These are phyloP conservation scores for Russula olivacea DNA, from an alignment of 768 basidiomycete genomes.

Conservation along the genomic window DNA sequence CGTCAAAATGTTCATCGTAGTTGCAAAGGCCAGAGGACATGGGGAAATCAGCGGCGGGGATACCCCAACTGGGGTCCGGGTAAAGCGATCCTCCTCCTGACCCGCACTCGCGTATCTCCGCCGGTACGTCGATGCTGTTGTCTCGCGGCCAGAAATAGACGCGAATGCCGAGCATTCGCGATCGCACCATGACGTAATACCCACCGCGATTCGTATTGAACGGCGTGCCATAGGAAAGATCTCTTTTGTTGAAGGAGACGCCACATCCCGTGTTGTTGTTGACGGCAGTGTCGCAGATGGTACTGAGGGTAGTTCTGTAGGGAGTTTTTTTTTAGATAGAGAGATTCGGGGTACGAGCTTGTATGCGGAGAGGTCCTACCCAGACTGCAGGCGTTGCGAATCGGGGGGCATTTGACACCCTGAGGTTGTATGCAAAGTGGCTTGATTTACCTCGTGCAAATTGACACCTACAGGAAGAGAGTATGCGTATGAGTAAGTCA, in stretches of 20 bases:
- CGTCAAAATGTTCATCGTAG: conserved; percentile 47
- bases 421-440: conserved; percentile 48
- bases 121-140: conserved; percentile 33
- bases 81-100: conserved; percentile 3
- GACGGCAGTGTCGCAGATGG: conserved; percentile 43
- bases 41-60: conserved; percentile 25
- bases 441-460: conserved; percentile 39
- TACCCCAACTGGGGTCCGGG: conserved; percentile 41
- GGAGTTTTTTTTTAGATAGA: background rate
- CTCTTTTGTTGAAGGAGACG: conserved; percentile 36
- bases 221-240: conserved; percentile 39
- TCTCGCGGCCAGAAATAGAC: conserved; percentile 59
- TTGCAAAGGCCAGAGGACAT: conserved; percentile 39
- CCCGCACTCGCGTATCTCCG: conserved; percentile 32
- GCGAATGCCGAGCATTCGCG: conserved; percentile 39
- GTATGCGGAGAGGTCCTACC: conserved; percentile 33
- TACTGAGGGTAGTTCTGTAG: conserved; percentile 36
- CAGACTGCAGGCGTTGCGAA: conserved; percentile 34
- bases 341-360: background rate
- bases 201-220: conserved; percentile 56
- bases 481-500: background rate
- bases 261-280: conserved; percentile 63
- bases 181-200: conserved; percentile 49
- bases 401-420: conserved; percentile 40
- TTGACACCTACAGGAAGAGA: conserved; percentile 41